A percentile compares a stretch with the other conserved stretches of the same genome.
phyloP scores from a whole-genome alignment of 208 protist species.

The Trypanosoma mega region DNA sequence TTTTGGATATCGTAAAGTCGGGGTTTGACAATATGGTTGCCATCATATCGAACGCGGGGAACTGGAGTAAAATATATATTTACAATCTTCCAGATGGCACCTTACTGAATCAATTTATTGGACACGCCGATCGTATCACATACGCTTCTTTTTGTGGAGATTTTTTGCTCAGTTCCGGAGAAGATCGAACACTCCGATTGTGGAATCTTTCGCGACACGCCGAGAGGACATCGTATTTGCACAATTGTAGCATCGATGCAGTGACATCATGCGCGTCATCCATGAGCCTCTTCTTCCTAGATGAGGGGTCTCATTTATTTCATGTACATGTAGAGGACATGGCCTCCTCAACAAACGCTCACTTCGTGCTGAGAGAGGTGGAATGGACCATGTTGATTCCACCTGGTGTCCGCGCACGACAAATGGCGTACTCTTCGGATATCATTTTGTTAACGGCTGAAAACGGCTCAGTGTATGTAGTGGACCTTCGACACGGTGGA shows the following conservation, averaged over 20 bases:
- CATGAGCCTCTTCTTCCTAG: constrained; percentile 49
- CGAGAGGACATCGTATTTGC: constrained; percentile 61
- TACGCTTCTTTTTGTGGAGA: constrained; percentile 55
- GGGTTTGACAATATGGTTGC: constrained; percentile 16
- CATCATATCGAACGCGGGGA: constrained; percentile 22
- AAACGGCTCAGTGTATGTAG: constrained; percentile 24
- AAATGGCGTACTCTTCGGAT: constrained; percentile 3
- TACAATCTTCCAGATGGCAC: constrained; percentile 25
- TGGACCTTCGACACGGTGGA: constrained; percentile 19
- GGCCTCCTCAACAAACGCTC: constrained; percentile 39
- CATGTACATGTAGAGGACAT: constrained; percentile 54
- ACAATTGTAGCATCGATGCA: constrained; percentile 39
- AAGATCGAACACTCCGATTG: constrained; percentile 50
- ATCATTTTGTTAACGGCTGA: constrained; percentile 12
- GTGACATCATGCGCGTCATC: constrained; percentile 23
- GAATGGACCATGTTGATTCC: constrained; percentile 13
- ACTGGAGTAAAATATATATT: constrained; percentile 27
- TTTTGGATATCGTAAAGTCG: constrained; percentile 12
- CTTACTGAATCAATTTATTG: constrained; percentile 44
- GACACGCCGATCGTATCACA: constrained; percentile 41
- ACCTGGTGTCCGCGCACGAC: not conserved
- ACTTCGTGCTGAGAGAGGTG: constrained; percentile 26
- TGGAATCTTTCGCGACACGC: constrained; percentile 60
- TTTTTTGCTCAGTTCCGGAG: constrained; percentile 54
- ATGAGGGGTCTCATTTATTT: constrained; percentile 42